These are phyloP conservation scores for Nemania bipapillata DNA, from an alignment of 2,329 filamentous ascomycete genomes.

Conservation along the genomic window DNA sequence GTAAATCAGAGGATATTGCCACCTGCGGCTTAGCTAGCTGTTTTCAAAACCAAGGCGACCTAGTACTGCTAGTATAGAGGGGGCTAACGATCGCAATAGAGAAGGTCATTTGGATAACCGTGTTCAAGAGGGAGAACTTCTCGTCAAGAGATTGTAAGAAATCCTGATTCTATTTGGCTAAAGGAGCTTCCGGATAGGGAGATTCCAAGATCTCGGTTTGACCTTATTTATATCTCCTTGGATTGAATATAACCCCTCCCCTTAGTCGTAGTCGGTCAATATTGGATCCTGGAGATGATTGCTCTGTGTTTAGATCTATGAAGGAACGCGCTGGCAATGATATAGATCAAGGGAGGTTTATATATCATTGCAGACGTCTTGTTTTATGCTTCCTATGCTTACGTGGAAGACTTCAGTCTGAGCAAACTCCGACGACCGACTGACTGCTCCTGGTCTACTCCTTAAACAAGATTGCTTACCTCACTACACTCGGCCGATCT, in stretches of 20 bases:
- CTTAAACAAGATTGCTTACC: background rate
- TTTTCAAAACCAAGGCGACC: constrained; percentile 48
- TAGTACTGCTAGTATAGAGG: constrained; percentile 48
- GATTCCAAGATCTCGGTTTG: background rate
- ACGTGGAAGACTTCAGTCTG: background rate
- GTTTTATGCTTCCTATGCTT: constrained; percentile 7
- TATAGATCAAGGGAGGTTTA: background rate
- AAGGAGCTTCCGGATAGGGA: background rate
- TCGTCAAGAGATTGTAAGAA: background rate
- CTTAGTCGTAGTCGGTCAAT: constrained; percentile 9
- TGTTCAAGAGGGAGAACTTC: background rate
- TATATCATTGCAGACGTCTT: background rate
- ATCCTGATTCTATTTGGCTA: background rate
- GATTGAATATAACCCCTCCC: constrained; percentile 10
- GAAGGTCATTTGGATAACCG: background rate
- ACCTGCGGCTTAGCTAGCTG: constrained; percentile 48
- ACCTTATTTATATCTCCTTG: background rate
- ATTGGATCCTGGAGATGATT: background rate
- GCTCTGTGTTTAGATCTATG: background rate
- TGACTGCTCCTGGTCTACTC: background rate
- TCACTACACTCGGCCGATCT: background rate
- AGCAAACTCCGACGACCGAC: background rate
- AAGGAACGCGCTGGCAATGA: background rate
- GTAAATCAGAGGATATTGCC: constrained; percentile 25
- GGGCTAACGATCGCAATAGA: background rate